Percentiles rank a stretch among this genome's conserved stretches.
Evolutionary conservation across 495 filamentous ascomycete species (phyloP).

Genomic region (Penicillium malachiteum): DNA sequence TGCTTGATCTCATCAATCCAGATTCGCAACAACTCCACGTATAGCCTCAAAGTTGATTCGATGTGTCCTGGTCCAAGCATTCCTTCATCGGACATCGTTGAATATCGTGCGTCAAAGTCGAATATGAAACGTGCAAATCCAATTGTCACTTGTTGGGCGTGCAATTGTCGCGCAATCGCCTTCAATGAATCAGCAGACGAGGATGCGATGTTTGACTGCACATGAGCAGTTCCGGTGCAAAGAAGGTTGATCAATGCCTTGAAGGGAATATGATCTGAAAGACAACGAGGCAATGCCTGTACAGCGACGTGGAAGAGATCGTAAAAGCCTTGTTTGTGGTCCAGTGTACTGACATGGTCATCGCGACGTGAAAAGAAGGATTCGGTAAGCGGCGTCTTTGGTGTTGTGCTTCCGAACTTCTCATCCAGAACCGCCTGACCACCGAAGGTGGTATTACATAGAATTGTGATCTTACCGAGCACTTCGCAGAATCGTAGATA

Average conservation of each 20-base stretch:
- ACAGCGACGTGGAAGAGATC: conserved; percentile 94
- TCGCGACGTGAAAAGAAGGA: conserved; percentile 87
- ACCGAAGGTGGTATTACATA: conserved; percentile 95
- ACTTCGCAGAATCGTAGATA: conserved; percentile 92
- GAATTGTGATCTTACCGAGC: conserved; percentile 88
- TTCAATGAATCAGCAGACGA: conserved; percentile 93
- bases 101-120: conserved; percentile 94
- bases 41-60: conserved; percentile 87
- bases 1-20: conserved; percentile 96
- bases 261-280: conserved; percentile 87
- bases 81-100: conserved; percentile 96
- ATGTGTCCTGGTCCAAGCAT: conserved; percentile 95
- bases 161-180: conserved; percentile 87
- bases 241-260: conserved; percentile 93
- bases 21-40: conserved; percentile 89
- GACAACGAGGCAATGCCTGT: conserved; percentile 87
- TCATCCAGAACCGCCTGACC: conserved; percentile 94
- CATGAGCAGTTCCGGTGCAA: conserved; percentile 94
- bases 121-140: conserved; percentile 97
- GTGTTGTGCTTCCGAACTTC: conserved; percentile 80
- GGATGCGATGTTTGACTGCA: conserved; percentile 85
- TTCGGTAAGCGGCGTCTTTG: conserved; percentile 91
- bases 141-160: conserved; percentile 94
- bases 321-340: conserved; percentile 93
- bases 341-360: conserved; percentile 67